A percentile compares a stretch with the other conserved stretches of the same genome.
Conservation (phyloP, 1,284 basidiomycete genomes). For the Ceratorhiza oryzae-sativae region DNA sequence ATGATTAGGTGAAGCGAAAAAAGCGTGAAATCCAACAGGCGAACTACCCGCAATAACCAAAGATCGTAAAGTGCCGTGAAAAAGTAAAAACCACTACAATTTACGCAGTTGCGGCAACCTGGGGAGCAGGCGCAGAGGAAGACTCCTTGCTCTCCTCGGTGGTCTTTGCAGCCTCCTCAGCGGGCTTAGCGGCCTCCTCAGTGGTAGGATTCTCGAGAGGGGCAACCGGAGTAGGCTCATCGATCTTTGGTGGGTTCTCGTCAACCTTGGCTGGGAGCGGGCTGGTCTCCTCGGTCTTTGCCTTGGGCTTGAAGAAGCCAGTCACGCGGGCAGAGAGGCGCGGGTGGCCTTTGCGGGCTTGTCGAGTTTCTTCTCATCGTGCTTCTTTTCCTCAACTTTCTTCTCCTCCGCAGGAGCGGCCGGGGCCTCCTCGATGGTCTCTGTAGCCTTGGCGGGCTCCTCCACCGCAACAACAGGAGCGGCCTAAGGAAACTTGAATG, state of each 20-base stretch:
- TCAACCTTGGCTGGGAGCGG: slow-evolving; percentile 79
- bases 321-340: slow-evolving; percentile 78
- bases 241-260: slow-evolving; percentile 79
- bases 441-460: slow-evolving; percentile 35
- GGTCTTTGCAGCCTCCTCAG: slow-evolving; percentile 42
- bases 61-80: slow-evolving; percentile 18
- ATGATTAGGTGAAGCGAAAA: slow-evolving; percentile 28
- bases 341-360: slow-evolving; percentile 69
- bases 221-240: slow-evolving; percentile 73
- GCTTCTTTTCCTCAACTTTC: slow-evolving; percentile 39
- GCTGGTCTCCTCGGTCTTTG: slow-evolving; percentile 65
- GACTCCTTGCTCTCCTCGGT: slow-evolving; percentile 52
- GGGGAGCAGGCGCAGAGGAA: slow-evolving; percentile 49
- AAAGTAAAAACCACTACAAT: not conserved
- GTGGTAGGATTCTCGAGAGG: slow-evolving; percentile 70
- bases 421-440: slow-evolving; percentile 39
- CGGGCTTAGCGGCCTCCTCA: slow-evolving; percentile 46
- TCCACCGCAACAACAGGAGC: slow-evolving; percentile 46
- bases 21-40: slow-evolving; percentile 33
- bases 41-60: slow-evolving; percentile 22
- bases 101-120: slow-evolving; percentile 45
- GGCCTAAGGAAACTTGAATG: slow-evolving; percentile 46
- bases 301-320: slow-evolving; percentile 81
- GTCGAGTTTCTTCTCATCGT: slow-evolving; percentile 37
- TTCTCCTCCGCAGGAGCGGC: slow-evolving; percentile 10